phyloP scores from a whole-genome alignment of 1,284 basidiomycete species.

The Ustilago hordei region DNA sequence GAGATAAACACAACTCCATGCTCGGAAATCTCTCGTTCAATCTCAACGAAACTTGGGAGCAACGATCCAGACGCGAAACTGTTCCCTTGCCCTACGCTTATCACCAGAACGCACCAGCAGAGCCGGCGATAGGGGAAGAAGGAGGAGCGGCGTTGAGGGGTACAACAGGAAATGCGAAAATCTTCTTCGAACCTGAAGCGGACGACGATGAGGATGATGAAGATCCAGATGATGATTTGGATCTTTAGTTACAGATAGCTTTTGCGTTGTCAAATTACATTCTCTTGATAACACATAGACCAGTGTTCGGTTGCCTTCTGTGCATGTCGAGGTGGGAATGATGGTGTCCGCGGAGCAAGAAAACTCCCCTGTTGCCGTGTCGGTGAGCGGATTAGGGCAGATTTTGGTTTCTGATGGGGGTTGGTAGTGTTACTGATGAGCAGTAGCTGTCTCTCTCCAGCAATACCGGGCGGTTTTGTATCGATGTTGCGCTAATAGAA shows the following conservation, averaged over 20 bases:
- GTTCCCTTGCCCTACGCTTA: conserved; percentile 61
- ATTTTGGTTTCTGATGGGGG: conserved; percentile 29
- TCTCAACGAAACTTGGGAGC: conserved; percentile 52
- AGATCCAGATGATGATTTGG: conserved; percentile 66
- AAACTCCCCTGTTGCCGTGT: too few species aligned
- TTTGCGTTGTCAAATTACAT: not conserved
- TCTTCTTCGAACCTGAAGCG: conserved; percentile 65
- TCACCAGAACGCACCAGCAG: conserved; percentile 30
- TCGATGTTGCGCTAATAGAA: not conserved
- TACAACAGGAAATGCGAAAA: conserved; percentile 56
- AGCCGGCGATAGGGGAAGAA: not conserved
- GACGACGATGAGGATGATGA: conserved; percentile 67
- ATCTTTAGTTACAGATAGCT: conserved; percentile 23
- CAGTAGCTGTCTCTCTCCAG: not conserved
- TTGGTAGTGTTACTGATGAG: conserved; percentile 18
- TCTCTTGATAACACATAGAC: not conserved
- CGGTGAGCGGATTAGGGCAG: conserved; percentile 12
- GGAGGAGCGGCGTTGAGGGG: conserved; percentile 32
- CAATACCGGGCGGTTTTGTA: not conserved
- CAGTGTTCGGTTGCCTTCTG: not conserved
- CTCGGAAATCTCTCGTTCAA: conserved; percentile 57
- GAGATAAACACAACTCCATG: conserved; percentile 40
- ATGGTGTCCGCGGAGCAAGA: too few species aligned
- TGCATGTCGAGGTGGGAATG: too few species aligned
- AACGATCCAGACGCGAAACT: conserved; percentile 51